Evolutionary conservation across 306 rosid genomes (phyloP).

Genomic region (Acacia confusa): DNA sequence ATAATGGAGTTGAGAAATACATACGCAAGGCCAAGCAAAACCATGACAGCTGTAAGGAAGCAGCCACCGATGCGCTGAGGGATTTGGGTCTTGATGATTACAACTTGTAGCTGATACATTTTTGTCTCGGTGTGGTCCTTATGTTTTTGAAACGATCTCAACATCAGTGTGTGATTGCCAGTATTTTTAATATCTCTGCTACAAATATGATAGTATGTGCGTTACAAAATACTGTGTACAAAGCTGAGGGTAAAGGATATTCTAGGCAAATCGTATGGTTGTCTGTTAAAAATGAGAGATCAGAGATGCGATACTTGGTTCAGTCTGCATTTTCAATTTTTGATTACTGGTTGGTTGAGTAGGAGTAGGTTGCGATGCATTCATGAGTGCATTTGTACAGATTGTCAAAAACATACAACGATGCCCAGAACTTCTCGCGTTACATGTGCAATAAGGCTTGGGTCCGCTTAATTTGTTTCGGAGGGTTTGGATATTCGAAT

Average conservation of each 20-base stretch:
- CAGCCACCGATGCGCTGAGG: conserved; percentile 88
- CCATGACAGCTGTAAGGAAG: conserved; percentile 75
- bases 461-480: background rate
- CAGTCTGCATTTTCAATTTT: background rate
- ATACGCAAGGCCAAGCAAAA: conserved; percentile 78
- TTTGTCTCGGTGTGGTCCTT: background rate
- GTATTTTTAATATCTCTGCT: conserved; percentile 7
- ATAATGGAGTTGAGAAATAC: conserved; percentile 70
- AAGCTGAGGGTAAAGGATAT: conserved; percentile 10
- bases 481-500: background rate
- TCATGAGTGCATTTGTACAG: background rate
- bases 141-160: background rate
- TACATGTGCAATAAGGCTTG: background rate
- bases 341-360: background rate
- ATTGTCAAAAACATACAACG: background rate
- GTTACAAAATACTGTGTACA: conserved; percentile 12
- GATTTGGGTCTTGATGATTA: conserved; percentile 86
- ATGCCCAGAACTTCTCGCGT: background rate
- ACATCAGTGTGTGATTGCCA: background rate
- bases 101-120: conserved; percentile 45
- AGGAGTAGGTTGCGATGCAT: too few species aligned
- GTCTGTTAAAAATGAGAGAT: background rate
- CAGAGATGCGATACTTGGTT: background rate
- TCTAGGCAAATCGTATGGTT: background rate
- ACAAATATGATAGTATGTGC: background rate